These are phyloP conservation scores for Diatrype stigma DNA, from an alignment of 2,329 filamentous ascomycete genomes.

Conservation along the genomic window DNA sequence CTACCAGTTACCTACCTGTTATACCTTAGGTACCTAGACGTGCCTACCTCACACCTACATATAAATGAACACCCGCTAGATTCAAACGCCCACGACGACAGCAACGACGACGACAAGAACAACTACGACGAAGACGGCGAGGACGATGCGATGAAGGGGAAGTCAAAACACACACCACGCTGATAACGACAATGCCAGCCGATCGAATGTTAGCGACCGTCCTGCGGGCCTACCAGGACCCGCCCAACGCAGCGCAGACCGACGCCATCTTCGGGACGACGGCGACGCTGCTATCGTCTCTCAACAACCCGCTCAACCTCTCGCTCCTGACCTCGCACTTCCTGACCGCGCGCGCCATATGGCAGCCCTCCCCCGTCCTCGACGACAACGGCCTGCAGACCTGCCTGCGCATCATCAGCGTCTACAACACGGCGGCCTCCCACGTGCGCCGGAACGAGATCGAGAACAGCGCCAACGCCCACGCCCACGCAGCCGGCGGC, in stretches of 20 bases:
- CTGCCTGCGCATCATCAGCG: constrained; percentile 62
- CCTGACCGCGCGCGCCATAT: constrained; percentile 67
- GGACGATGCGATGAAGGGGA: no score
- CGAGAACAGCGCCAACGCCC: constrained; percentile 27
- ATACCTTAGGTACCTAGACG: no score
- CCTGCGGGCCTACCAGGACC: constrained; percentile 54
- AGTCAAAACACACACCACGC: no score
- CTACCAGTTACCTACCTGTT: background rate
- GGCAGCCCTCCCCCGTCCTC: constrained; percentile 43
- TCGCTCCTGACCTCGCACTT: constrained; percentile 69
- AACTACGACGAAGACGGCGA: background rate
- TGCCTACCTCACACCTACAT: no score
- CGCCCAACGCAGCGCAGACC: constrained; percentile 46
- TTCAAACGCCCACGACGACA: no score
- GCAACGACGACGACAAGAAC: background rate
- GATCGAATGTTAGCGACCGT: constrained; percentile 65
- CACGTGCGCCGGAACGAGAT: constrained; percentile 48
- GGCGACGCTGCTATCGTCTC: constrained; percentile 61
- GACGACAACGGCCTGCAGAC: constrained; percentile 47
- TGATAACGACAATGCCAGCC: constrained; percentile 50
- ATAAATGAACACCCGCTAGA: no score
- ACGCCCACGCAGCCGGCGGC: background rate
- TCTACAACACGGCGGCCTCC: constrained; percentile 65
- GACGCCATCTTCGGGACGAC: constrained; percentile 62
- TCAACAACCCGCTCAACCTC: constrained; percentile 73